These are phyloP conservation scores for Akanthomyces dipterigenus DNA, from an alignment of 2,329 filamentous ascomycete genomes.

Conservation along the genomic window DNA sequence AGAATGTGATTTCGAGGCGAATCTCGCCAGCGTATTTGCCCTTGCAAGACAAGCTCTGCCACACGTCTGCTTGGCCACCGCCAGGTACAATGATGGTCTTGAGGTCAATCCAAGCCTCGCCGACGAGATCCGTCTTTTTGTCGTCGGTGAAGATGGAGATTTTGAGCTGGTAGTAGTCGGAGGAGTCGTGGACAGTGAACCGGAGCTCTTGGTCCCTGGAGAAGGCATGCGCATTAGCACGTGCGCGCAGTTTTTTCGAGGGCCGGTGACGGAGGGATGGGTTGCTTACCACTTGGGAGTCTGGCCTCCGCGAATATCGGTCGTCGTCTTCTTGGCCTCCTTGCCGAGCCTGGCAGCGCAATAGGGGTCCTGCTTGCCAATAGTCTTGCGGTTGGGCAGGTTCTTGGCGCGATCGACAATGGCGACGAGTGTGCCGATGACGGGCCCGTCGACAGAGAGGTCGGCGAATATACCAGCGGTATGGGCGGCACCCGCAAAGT, in stretches of 20 bases:
- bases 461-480: constrained; percentile 92
- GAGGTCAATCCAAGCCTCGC: constrained; percentile 85
- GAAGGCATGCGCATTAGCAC: constrained; percentile 13
- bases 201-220: constrained; percentile 93
- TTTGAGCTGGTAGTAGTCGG: constrained; percentile 94
- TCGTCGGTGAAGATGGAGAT: constrained; percentile 97
- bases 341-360: constrained; percentile 91
- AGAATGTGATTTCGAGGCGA: constrained; percentile 91
- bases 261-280: not conserved
- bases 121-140: constrained; percentile 94
- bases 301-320: constrained; percentile 88
- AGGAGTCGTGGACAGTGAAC: constrained; percentile 91
- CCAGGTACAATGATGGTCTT: constrained; percentile 73
- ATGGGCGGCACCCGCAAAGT: constrained; percentile 42
- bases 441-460: constrained; percentile 85
- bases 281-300: constrained; percentile 78
- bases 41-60: constrained; percentile 81
- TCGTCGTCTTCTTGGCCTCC: constrained; percentile 94
- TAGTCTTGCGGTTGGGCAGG: constrained; percentile 89
- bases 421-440: constrained; percentile 87
- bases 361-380: constrained; percentile 98
- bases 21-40: constrained; percentile 96
- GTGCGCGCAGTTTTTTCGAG: not conserved
- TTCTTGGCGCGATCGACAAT: constrained; percentile 96
- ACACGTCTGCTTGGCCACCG: constrained; percentile 88